A percentile compares a stretch with the other conserved stretches of the same genome.
These are phyloP conservation scores for Trichophyton mentagrophytes DNA, from an alignment of 2,329 filamentous ascomycete species.

Conservation along the genomic window DNA sequence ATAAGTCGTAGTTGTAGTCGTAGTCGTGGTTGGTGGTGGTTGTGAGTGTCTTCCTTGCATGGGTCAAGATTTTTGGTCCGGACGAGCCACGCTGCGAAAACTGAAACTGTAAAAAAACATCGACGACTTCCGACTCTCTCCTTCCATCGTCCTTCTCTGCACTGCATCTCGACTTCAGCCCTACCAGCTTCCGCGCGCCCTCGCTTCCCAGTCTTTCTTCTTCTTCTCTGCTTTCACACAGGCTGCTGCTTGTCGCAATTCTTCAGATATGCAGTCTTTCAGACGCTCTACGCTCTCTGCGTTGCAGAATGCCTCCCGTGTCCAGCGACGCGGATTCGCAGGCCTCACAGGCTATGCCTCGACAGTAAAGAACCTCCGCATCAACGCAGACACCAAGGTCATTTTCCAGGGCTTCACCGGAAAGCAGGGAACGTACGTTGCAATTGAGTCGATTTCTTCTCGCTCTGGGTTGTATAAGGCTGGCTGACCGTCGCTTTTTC, in stretches of 20 bases:
- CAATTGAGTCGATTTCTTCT: neutral
- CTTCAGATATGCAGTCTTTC: constrained; percentile 62
- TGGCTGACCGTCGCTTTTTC: constrained; percentile 20
- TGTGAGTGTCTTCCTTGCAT: neutral
- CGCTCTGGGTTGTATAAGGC: neutral
- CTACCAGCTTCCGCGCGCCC: neutral
- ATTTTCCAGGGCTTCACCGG: constrained; percentile 96
- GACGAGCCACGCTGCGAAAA: neutral
- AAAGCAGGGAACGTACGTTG: constrained; percentile 79
- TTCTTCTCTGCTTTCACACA: constrained; percentile 13
- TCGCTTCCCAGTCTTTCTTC: neutral
- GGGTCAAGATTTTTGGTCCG: neutral
- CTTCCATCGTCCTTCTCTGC: neutral
- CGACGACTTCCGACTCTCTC: neutral
- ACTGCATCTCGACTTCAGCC: constrained; percentile 1
- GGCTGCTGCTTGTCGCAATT: constrained; percentile 12
- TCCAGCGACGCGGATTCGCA: constrained; percentile 55
- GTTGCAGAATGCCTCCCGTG: constrained; percentile 48
- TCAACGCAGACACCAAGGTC: constrained; percentile 87
- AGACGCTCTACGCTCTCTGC: constrained; percentile 59
- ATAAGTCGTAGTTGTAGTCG: too few species aligned
- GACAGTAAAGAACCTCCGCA: constrained; percentile 76
- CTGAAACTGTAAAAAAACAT: constrained; percentile 1
- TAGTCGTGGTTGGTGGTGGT: neutral
- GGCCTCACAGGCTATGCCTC: constrained; percentile 49